Base-by-base conservation (phyloP, 2,329 filamentous ascomycete species). In the Microsporum canis region DNA sequence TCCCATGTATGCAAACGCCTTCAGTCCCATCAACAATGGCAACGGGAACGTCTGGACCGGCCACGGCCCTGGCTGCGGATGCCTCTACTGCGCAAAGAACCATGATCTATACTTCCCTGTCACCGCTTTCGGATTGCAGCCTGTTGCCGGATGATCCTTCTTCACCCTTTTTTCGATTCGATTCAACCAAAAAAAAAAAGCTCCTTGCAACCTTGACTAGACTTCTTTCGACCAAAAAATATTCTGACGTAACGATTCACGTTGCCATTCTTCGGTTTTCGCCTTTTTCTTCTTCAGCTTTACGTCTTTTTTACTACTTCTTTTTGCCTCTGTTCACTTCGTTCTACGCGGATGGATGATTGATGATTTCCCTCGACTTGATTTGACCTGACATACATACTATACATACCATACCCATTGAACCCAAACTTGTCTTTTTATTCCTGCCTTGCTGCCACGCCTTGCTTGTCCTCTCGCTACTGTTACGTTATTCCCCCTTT, bases 101-200 rank as follows among this genome's bases (percentile, higher is more conserved):
- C 74, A 78, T 60, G 79, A 81, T 62, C 73, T 77, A 64, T 80
- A 80, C 66, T 77, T 81, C 72, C 71, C 70, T 59, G 68, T 73
- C 58, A 72, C 70, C 56, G 74, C 74, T 55, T 78, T 77, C 63
- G 72, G 71, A 47, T 71, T 79, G 64, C 79, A 80, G 67, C 71
- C 45, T 49, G 45, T 49, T 27, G 45, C 45, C 23, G 45, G 45
- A 29, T 49, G 23, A 45, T 33, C 60, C 61, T 55, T 65, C 63
- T n/a, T 41, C 57, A 68, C 66, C 62, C 68, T 68, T 58, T 31
- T 36, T 23, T 49, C 31, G 17, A 23, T 51, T 51, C 47, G 12
- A 8, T 17, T 23, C 17, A 23, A 29, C 14, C 23, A 53, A 36
- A 10, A 7, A n/a, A 12, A 29, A 41, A 57, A 57, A 41, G 27